Evolutionary conservation across 257 asterid species (phyloP), one percentile per base, ranked within the genome.

Genomic region (Lantana camara): DNA sequence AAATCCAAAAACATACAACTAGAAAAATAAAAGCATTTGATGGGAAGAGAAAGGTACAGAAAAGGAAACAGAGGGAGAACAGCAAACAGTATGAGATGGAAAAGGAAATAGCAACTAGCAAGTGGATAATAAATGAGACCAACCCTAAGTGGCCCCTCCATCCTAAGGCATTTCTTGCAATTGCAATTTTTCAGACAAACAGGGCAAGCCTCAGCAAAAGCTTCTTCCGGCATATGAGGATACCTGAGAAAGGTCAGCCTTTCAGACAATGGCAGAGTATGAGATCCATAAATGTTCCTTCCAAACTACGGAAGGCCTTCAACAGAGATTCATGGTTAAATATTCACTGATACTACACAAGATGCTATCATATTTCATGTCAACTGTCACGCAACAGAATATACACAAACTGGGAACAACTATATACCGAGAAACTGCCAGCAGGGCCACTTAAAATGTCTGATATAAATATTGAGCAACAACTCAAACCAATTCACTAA

Each of bases 91-190:
- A 71, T 14, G 29, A 59, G 7, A 68, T 37, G 38, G 52, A 46
- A 38, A 38, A 52, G 45, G 32, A 35, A 50, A 53, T 55, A 45
- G 71, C 30, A n/a, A n/a, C n/a, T n/a, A 59, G 49, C 49, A 57
- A 51, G 23, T 16, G n/a, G 20, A 35, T 71, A 66, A 34, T 29
- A 38, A 2, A 27, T 34, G 21, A 57, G 72, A 72, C 81, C 76
- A 69, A 89, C 98, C 83, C 57, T 71, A 2, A 29, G 61, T 12
- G 83, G 75, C 30, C 79, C 81, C 23, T 82, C 83, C 81, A 89
- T 61, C 38, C 95, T 76, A 89, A 93, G 67, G 80, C 99, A 93
- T 19, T 77, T 47, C 85, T 93, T 93, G 87, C 99, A 93, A 69
- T 94, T 94, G 83, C 97, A 94, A 72, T 84, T 90, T 12, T 67